Evolutionary conservation across 345 rosid species (phyloP).

Genomic region (Jatropha curcas): DNA sequence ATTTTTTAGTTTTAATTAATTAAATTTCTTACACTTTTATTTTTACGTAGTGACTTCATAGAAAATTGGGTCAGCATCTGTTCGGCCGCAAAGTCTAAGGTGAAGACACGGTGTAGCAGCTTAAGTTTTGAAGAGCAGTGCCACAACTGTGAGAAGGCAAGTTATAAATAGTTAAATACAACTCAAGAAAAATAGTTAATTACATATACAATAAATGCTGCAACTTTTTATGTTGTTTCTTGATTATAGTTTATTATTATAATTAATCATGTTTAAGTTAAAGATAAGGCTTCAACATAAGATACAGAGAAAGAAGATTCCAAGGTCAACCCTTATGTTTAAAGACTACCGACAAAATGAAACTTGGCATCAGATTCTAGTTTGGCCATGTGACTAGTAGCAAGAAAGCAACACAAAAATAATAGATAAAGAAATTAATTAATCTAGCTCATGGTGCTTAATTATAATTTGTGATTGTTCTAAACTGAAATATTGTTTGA

Average conservation of each 20-base stretch:
- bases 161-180: no score
- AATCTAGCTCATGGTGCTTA: not conserved
- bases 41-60: constrained; percentile 69
- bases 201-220: no score
- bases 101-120: constrained; percentile 46
- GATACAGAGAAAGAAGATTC: not conserved
- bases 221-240: no score
- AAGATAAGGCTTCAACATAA: not conserved
- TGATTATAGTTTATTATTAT: no score
- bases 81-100: constrained; percentile 67
- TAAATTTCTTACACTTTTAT: not conserved
- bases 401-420: not conserved
- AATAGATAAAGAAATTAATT: not conserved
- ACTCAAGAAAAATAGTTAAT: no score
- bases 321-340: not conserved
- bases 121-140: constrained; percentile 69
- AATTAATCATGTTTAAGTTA: not conserved
- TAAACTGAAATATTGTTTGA: no score
- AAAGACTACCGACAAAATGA: not conserved
- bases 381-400: not conserved
- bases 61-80: constrained; percentile 88
- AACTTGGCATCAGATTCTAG: constrained; percentile 4
- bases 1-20: not conserved
- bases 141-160: constrained; percentile 79
- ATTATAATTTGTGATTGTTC: no score